Evolutionary conservation across 371 early-diverging fungal genomes (phyloP), one percentile per base, ranked within the genome.

Genomic region (Rhizopus stolonifer): DNA sequence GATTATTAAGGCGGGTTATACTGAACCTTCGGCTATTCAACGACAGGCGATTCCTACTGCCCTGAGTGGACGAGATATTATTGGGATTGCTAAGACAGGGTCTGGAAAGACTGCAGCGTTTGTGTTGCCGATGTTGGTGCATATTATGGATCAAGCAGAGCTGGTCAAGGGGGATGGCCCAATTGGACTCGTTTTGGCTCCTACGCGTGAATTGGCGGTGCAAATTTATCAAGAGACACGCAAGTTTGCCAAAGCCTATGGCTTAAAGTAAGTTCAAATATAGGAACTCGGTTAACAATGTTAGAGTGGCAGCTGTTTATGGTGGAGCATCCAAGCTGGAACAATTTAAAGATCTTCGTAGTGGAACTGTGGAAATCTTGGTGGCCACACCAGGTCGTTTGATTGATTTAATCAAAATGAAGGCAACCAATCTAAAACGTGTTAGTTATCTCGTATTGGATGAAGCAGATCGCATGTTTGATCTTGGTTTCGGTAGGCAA

Each of bases 331-430:
- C 90, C 22, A 89, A 94, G 60, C 79, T 83, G 58, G 90, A 91
- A 21, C 96, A 98, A 64, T 91, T 90, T 68, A 89, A 89, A 62
- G 88, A 90, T 19, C 69, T 98, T 14, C 82, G 90, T 14, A 72
- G 81, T 13, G 89, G 91, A 42, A 88, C 87, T 0, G 85, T 88
- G 8, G 95, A 96, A 55, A 90, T 98, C 44, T 53, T 95, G 14
- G 89, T 98, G 2, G 95, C 93, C 1, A 95, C 96, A 1, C 98
- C 98, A 32, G 99, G 99, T 32, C 80, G 99, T 48, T 72, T 99
- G 50, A 93, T 96, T 67, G 99, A 99, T 65, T 85, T 99, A 88
- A 81, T 96, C 49, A 87, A 91, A 49, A 85, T 89, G 70, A 85
- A 87, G 49, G 90, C 87, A 26, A 87, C 93, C n/a, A 94, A 91